A percentile compares a stretch with the other conserved stretches of the same genome.
Conservation (phyloP, 2,329 filamentous ascomycete genomes). For the Xylariales sp. region DNA sequence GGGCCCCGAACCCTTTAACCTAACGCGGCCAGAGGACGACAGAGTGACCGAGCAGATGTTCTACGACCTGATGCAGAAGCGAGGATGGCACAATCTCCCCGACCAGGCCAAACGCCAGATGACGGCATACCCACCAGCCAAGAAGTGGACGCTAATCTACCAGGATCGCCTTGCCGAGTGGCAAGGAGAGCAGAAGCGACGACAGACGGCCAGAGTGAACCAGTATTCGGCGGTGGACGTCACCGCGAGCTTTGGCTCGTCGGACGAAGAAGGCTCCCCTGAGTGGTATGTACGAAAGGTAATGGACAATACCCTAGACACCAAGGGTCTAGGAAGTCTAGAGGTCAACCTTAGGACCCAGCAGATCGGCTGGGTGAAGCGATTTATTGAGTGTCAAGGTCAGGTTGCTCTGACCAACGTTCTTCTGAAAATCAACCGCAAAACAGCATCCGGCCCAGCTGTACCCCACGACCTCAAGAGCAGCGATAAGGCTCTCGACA, state of each 20-base stretch:
- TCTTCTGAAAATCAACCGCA: conserved; percentile 87
- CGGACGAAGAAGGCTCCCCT: conserved; percentile 88
- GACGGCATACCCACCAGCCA: conserved; percentile 87
- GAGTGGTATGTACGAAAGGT: conserved; percentile 98
- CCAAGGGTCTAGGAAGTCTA: conserved; percentile 86
- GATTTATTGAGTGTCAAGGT: conserved; percentile 95
- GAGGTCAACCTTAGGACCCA: conserved; percentile 94
- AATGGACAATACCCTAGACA: conserved; percentile 90
- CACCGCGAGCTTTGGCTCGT: conserved; percentile 61
- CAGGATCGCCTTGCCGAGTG: conserved; percentile 91
- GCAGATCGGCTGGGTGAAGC: conserved; percentile 95
- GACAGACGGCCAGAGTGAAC: conserved; percentile 68
- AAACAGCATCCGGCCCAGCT: conserved; percentile 69
- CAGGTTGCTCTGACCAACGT: conserved; percentile 95
- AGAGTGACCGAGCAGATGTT: conserved; percentile 88
- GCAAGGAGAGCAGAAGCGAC: conserved; percentile 89
- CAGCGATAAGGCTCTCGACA: conserved; percentile 77
- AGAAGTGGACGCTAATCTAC: conserved; percentile 97
- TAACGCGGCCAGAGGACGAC: conserved; percentile 75
- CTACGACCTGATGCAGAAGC: conserved; percentile 89
- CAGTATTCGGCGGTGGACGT: conserved; percentile 67
- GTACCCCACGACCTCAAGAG: conserved; percentile 51
- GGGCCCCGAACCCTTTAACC: conserved; percentile 48
- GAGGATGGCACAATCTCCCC: conserved; percentile 94
- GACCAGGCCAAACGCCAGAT: conserved; percentile 94